Evolutionary conservation across 108 stramenopile genomes (phyloP).

Genomic region (Cyclotella atomus): DNA sequence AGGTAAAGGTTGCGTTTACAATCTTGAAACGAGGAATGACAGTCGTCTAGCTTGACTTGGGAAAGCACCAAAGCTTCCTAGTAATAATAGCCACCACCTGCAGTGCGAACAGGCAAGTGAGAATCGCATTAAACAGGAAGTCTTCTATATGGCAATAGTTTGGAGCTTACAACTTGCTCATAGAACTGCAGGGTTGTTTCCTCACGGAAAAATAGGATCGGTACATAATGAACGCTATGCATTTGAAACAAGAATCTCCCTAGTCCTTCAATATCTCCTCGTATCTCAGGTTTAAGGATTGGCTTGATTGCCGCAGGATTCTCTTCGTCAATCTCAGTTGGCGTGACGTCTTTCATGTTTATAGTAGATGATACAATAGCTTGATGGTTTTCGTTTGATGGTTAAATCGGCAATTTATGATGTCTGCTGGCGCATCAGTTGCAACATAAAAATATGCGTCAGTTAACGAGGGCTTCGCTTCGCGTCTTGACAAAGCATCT

Average conservation of each 20-base stretch:
- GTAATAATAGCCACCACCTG: slow-evolving; percentile 28
- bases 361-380: neutral
- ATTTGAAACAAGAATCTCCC: slow-evolving; percentile 24
- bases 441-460: neutral
- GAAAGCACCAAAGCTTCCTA: slow-evolving; percentile 40
- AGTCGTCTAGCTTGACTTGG: slow-evolving; percentile 7
- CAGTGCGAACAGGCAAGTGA: neutral
- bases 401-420: neutral
- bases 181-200: slow-evolving; percentile 25
- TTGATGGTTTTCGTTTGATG: neutral
- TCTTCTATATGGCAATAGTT: too few relatives aligned
- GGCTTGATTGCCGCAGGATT: neutral
- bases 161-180: slow-evolving; percentile 10
- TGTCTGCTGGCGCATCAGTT: neutral
- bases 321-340: neutral
- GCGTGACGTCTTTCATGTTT: neutral
- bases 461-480: neutral
- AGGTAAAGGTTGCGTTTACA: slow-evolving; percentile 15
- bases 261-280: slow-evolving; percentile 17
- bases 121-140: too few relatives aligned
- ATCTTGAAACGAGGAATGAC: slow-evolving; percentile 49
- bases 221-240: slow-evolving; percentile 11
- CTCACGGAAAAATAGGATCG: neutral
- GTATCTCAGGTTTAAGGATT: neutral
- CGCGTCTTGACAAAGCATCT: too few relatives aligned